Percentiles rank a stretch among this genome's conserved stretches.
Conservation (phyloP, 202 grass and related monocot species). For the Panicum virgatum region DNA sequence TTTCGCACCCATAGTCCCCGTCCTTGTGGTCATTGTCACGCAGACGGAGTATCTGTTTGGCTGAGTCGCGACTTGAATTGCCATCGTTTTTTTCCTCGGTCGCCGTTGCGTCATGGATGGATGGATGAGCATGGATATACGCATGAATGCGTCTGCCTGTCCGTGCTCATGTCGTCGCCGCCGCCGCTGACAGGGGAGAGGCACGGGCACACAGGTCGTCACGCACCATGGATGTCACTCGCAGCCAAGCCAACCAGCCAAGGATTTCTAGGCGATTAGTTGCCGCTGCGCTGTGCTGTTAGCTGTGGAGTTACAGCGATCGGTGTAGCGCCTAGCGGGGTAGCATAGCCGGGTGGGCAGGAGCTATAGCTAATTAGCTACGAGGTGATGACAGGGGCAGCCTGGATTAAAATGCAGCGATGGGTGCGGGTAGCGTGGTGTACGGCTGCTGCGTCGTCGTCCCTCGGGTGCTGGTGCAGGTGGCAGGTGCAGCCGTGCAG, state of each 20-base stretch:
- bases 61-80: background rate
- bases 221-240: too few relatives aligned
- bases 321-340: background rate
- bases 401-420: background rate
- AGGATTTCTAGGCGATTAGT: background rate
- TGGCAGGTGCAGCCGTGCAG: too few relatives aligned
- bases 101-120: constrained; percentile 2
- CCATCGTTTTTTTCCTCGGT: background rate
- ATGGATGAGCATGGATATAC: background rate
- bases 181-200: constrained; percentile 1
- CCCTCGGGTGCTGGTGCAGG: background rate
- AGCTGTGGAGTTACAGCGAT: constrained; percentile 3
- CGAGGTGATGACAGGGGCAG: background rate
- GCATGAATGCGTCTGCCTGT: constrained; percentile 3
- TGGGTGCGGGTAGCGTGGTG: background rate
- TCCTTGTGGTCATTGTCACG: constrained; percentile 13
- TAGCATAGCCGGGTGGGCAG: background rate
- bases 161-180: background rate
- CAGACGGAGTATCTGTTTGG: background rate
- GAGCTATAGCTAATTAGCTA: background rate
- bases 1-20: background rate
- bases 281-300: background rate
- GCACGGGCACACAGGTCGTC: background rate
- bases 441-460: too few relatives aligned
- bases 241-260: too few relatives aligned